Evolutionary conservation across 805 yeast genomes (phyloP).

Genomic region (Candida oleophila): DNA sequence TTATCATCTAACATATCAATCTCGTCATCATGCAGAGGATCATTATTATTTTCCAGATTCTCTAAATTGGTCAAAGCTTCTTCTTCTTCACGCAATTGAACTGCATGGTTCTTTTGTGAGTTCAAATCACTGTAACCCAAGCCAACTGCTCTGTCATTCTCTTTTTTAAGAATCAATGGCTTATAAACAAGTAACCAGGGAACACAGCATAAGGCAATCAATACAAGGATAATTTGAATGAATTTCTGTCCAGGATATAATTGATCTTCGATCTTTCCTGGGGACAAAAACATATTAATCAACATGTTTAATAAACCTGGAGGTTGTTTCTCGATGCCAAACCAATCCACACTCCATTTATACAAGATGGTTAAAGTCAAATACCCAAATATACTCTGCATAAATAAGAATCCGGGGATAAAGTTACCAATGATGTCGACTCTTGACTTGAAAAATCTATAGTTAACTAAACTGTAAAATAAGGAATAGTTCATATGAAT

Average conservation of each 20-base stretch:
- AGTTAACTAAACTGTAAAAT: slow-evolving; percentile 65
- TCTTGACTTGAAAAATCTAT: slow-evolving; percentile 52
- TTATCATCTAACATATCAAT: slow-evolving; percentile 20
- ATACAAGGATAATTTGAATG: slow-evolving; percentile 57
- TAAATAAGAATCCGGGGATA: slow-evolving; percentile 69
- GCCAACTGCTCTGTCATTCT: slow-evolving; percentile 32
- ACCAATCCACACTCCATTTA: slow-evolving; percentile 76
- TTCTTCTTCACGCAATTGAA: slow-evolving; percentile 43
- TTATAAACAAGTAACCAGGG: slow-evolving; percentile 72
- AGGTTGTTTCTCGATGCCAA: slow-evolving; percentile 57
- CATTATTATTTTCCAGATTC: slow-evolving; percentile 13
- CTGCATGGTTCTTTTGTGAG: slow-evolving; percentile 25
- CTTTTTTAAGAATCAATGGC: slow-evolving; percentile 50
- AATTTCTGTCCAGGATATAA: slow-evolving; percentile 63
- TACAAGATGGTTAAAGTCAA: slow-evolving; percentile 63
- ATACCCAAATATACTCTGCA: slow-evolving; percentile 77
- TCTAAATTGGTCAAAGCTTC: slow-evolving; percentile 19
- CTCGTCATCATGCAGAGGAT: slow-evolving; percentile 13
- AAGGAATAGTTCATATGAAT: slow-evolving; percentile 73
- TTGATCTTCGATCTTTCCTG: slow-evolving; percentile 66
- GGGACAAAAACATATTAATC: slow-evolving; percentile 72
- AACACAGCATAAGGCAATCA: slow-evolving; percentile 64
- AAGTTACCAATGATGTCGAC: slow-evolving; percentile 73
- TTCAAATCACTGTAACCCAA: slow-evolving; percentile 39
- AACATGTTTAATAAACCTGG: slow-evolving; percentile 75